Percentiles rank a stretch among this genome's conserved stretches.
Conservation (phyloP, 2,329 filamentous ascomycete species). For the Paraphaeosphaeria sporulosa region DNA sequence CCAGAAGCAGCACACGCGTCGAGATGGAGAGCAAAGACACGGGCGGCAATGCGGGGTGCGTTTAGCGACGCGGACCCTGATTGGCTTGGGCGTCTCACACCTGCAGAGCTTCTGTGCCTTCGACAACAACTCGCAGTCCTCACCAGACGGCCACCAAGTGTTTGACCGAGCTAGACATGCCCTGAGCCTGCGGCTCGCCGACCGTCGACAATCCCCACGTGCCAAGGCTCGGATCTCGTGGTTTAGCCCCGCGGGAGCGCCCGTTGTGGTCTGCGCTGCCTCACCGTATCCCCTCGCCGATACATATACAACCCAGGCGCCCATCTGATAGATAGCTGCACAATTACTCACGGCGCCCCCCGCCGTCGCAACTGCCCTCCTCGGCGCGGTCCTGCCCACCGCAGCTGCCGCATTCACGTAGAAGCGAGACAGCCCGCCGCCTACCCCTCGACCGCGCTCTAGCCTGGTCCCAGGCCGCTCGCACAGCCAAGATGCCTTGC, state of each 20-base stretch:
- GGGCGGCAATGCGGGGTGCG: slow-evolving; percentile 13
- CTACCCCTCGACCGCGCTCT: neutral
- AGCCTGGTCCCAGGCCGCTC: neutral
- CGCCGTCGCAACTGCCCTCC: neutral
- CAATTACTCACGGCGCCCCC: neutral
- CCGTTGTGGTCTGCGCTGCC: slow-evolving; percentile 15
- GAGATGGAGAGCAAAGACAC: neutral
- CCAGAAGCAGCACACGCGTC: neutral
- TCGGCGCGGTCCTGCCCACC: neutral
- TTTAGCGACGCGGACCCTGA: slow-evolving; percentile 2
- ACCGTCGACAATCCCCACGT: slow-evolving; percentile 8
- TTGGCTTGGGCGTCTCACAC: slow-evolving; percentile 3
- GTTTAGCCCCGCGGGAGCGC: slow-evolving; percentile 9
- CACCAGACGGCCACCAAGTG: neutral
- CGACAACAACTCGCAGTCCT: slow-evolving; percentile 3
- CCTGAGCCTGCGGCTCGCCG: slow-evolving; percentile 85
- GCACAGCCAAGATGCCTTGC: slow-evolving; percentile 74
- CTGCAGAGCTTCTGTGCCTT: slow-evolving; percentile 7
- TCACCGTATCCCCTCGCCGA: slow-evolving; percentile 23
- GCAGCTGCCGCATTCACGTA: neutral
- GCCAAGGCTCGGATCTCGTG: slow-evolving; percentile 8
- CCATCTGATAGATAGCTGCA: slow-evolving; percentile 15
- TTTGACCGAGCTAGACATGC: slow-evolving; percentile 7
- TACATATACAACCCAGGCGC: slow-evolving; percentile 1
- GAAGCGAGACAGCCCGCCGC: neutral